A percentile compares a stretch with the other conserved stretches of the same genome.
Conservation (phyloP, 2,329 filamentous ascomycete species). For the Aspergillus floridensis region DNA sequence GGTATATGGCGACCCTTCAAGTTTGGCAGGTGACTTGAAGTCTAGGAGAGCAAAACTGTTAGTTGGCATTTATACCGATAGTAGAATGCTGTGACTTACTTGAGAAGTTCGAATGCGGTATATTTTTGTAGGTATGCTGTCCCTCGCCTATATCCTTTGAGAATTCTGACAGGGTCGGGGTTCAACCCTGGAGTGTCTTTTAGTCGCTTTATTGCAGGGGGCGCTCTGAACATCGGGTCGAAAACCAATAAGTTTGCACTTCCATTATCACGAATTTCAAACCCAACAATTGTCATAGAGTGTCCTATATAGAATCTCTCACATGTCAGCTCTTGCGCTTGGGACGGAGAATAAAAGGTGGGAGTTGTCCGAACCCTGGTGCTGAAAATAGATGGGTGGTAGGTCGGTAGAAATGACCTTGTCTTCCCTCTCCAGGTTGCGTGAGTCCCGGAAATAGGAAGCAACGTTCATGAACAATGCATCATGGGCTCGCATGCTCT, state of each 20-base stretch:
- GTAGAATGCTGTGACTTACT: constrained; percentile 46
- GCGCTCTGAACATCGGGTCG: constrained; percentile 78
- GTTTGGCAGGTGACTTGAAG: neutral
- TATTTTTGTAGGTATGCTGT: constrained; percentile 66
- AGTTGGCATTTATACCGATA: neutral
- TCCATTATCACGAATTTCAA: constrained; percentile 68
- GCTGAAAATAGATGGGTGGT: constrained; percentile 87
- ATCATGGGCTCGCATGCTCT: constrained; percentile 49
- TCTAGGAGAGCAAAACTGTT: neutral
- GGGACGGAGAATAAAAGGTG: neutral
- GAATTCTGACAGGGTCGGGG: constrained; percentile 51
- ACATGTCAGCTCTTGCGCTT: neutral
- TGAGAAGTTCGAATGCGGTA: constrained; percentile 75
- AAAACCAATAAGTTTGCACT: constrained; percentile 74
- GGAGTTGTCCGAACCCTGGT: constrained; percentile 55
- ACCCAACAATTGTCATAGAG: constrained; percentile 83
- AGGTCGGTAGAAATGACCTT: constrained; percentile 70
- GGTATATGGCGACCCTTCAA: neutral
- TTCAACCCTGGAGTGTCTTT: constrained; percentile 46
- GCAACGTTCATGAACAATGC: constrained; percentile 67
- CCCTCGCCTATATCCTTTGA: constrained; percentile 73
- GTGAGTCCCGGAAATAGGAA: constrained; percentile 65
- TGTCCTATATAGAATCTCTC: constrained; percentile 59
- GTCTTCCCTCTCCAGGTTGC: constrained; percentile 48
- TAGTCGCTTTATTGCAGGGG: constrained; percentile 60